Percentiles rank a stretch among this genome's conserved stretches.
Conservation (phyloP, 805 yeast genomes). For the Scheffersomyces amazonensis region DNA sequence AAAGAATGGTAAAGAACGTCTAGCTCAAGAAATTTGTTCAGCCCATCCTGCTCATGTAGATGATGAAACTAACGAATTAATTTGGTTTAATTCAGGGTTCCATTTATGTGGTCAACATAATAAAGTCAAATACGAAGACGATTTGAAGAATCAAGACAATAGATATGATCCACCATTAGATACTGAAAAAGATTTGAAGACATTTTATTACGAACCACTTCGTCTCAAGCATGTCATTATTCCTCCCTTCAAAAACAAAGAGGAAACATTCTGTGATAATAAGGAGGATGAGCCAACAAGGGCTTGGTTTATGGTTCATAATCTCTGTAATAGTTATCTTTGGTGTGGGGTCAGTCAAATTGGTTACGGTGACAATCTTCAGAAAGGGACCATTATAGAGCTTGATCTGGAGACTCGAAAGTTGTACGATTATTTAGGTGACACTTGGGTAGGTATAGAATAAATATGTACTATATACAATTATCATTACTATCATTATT, state of each 20-base stretch:
- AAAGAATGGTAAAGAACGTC: constrained; percentile 3
- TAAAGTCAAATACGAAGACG: constrained; percentile 16
- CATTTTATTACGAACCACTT: constrained; percentile 22
- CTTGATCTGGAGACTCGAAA: constrained; percentile 25
- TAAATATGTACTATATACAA: too few species aligned
- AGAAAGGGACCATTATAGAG: constrained; percentile 43
- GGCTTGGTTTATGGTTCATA: constrained; percentile 20
- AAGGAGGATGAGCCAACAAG: constrained; percentile 19
- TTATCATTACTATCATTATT: too few species aligned
- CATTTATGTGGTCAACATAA: constrained; percentile 27
- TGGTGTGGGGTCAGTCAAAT: constrained; percentile 26
- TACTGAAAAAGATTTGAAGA: constrained; percentile 17
- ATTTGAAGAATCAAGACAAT: constrained; percentile 18
- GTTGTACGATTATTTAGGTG: constrained; percentile 43
- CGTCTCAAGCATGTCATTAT: constrained; percentile 18
- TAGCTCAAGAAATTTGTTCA: constrained; percentile 32
- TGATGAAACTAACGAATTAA: constrained; percentile 26
- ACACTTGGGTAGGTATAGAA: constrained; percentile 41
- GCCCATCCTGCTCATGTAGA: constrained; percentile 42
- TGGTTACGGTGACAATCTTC: constrained; percentile 31
- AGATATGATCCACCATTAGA: constrained; percentile 15
- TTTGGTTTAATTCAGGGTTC: constrained; percentile 45
- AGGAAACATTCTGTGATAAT: constrained; percentile 22
- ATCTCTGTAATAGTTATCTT: constrained; percentile 24
- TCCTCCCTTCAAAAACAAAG: constrained; percentile 20